Conservation (phyloP, 2,329 filamentous ascomycete genomes). For the Fusarium abutilonis region DNA sequence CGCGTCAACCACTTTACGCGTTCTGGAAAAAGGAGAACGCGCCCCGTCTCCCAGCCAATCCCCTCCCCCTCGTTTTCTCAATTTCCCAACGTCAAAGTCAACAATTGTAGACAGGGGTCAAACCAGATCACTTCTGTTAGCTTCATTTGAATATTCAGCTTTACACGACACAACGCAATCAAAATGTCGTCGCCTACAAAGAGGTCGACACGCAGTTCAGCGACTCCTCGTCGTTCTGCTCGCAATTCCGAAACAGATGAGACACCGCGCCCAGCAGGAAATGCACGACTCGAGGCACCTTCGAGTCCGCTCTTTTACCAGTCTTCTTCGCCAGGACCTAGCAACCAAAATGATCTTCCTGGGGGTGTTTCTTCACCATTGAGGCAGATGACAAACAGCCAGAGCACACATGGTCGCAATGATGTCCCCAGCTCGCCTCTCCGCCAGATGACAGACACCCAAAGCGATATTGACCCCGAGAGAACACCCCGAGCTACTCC, state of each 20-base stretch:
- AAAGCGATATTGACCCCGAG: conserved; percentile 64
- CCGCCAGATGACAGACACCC: conserved; percentile 67
- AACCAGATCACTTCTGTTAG: conserved; percentile 8
- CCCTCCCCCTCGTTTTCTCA: conserved; percentile 43
- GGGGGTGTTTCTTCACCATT: conserved; percentile 63
- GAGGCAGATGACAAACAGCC: conserved; percentile 66
- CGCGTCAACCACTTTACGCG: conserved; percentile 57
- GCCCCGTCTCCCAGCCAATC: conserved; percentile 42
- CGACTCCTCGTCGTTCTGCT: conserved; percentile 53
- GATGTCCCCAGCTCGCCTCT: conserved; percentile 67
- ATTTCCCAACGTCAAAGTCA: conserved; percentile 41
- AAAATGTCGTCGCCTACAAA: conserved; percentile 58
- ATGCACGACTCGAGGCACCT: conserved; percentile 62
- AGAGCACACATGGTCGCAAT: conserved; percentile 57
- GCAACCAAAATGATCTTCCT: conserved; percentile 44
- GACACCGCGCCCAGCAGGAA: conserved; percentile 57
- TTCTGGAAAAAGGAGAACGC: conserved; percentile 38
- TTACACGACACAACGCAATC: conserved; percentile 5
- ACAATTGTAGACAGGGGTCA: conserved; percentile 21
- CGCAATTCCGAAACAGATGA: conserved; percentile 52
- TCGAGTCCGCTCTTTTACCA: conserved; percentile 87
- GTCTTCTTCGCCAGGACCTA: conserved; percentile 54
- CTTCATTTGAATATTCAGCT: conserved; percentile 19
- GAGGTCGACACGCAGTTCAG: conserved; percentile 61
- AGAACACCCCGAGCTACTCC: conserved; percentile 76